Percentiles rank a stretch among this genome's conserved stretches.
Conservation (phyloP, 2,329 filamentous ascomycete genomes). For the Calonectria montana region DNA sequence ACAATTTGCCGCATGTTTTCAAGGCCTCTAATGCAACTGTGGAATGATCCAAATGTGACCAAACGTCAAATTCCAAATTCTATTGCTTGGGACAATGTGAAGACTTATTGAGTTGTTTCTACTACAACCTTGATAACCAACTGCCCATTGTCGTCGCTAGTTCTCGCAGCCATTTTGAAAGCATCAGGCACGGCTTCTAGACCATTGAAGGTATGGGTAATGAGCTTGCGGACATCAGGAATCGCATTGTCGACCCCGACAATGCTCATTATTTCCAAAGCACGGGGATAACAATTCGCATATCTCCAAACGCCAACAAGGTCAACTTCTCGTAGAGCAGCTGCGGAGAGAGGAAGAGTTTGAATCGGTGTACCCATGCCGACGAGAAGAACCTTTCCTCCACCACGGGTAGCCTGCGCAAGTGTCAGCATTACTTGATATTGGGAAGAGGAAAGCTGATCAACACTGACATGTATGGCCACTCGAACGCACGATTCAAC, state of each 20-base stretch:
- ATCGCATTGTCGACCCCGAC: not conserved
- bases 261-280: not conserved
- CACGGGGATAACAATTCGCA: not conserved
- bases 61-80: not conserved
- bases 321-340: not conserved
- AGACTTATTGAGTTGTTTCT: not conserved
- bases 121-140: not conserved
- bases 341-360: not conserved
- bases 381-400: not conserved
- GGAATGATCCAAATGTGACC: not conserved
- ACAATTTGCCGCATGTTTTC: too few relatives aligned
- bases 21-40: too few relatives aligned
- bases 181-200: not conserved
- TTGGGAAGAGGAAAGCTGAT: too few relatives aligned
- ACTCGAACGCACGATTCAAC: not conserved
- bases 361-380: not conserved
- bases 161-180: not conserved
- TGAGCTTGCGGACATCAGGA: not conserved
- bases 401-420: not conserved
- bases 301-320: not conserved
- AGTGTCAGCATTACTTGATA: too few relatives aligned
- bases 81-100: not conserved
- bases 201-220: not conserved
- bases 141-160: not conserved
- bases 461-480: not conserved